Evolutionary conservation across 2,329 filamentous ascomycete species (phyloP).

Genomic region (Coleophoma cylindrospora): DNA sequence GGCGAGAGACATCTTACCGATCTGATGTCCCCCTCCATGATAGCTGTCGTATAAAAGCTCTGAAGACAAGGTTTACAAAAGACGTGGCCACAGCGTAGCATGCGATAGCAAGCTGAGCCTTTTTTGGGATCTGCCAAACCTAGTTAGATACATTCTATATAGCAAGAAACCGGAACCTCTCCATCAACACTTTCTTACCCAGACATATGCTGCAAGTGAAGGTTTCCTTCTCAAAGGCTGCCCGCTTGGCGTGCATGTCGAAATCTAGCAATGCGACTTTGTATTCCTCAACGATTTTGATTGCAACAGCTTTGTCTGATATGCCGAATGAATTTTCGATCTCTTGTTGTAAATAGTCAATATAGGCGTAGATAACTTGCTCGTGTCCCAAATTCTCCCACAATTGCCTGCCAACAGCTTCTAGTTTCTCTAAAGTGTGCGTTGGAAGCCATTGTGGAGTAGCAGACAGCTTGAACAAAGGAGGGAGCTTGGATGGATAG

Average conservation of each 20-base stretch:
- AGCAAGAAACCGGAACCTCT: conserved; percentile 3
- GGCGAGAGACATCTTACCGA: conserved; percentile 77
- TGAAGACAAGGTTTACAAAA: conserved; percentile 86
- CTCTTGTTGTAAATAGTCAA: conserved; percentile 56
- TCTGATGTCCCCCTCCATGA: conserved; percentile 76
- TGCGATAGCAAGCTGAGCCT: conserved; percentile 72
- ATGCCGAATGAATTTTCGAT: conserved; percentile 58
- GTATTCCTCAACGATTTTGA: conserved; percentile 49
- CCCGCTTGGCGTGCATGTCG: conserved; percentile 67
- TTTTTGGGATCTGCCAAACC: conserved; percentile 72
- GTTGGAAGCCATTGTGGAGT: conserved; percentile 52
- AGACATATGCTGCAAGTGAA: conserved; percentile 87
- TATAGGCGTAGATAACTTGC: conserved; percentile 56
- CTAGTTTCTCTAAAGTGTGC: conserved; percentile 41
- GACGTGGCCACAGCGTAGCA: conserved; percentile 82
- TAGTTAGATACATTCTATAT: background rate
- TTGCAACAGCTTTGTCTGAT: conserved; percentile 38
- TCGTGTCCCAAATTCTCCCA: conserved; percentile 60
- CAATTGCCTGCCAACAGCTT: conserved; percentile 43
- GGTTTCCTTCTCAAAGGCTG: conserved; percentile 75
- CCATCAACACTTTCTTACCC: conserved; percentile 32
- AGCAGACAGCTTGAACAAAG: conserved; percentile 45
- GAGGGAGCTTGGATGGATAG: conserved; percentile 51
- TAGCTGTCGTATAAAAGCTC: conserved; percentile 85
- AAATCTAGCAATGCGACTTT: conserved; percentile 74